These are phyloP conservation scores for Ulota crispa DNA, from an alignment of 225 moss, liverwort and hornwort species.

Conservation along the genomic window DNA sequence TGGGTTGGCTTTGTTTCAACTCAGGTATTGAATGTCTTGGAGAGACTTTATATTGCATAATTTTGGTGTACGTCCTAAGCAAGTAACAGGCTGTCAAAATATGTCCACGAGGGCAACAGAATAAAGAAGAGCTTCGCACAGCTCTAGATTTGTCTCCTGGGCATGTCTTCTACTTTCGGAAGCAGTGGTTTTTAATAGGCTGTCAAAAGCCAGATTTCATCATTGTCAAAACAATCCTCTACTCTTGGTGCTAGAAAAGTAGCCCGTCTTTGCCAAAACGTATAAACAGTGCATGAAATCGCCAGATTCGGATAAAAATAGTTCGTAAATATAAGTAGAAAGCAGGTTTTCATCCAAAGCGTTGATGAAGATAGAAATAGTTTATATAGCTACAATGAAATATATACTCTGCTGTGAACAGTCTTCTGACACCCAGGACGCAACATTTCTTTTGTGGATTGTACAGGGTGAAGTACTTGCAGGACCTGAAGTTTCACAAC, in stretches of 20 bases:
- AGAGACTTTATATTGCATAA: neutral
- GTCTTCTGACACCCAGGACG: constrained; percentile 23
- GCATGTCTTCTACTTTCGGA: neutral
- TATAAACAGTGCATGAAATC: neutral
- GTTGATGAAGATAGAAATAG: neutral
- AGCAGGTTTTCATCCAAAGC: neutral
- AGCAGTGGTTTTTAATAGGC: neutral
- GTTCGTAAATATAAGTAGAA: neutral
- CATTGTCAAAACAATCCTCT: neutral
- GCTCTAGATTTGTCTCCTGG: neutral
- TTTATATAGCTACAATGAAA: neutral
- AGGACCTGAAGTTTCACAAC: constrained; percentile 56
- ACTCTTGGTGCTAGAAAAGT: neutral
- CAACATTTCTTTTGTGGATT: neutral
- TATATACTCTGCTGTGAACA: neutral
- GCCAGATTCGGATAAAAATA: neutral
- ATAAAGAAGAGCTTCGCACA: neutral
- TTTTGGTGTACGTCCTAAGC: constrained; percentile 6
- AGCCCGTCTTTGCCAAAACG: neutral
- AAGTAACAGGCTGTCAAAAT: neutral
- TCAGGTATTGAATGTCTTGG: neutral
- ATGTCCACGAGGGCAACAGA: neutral
- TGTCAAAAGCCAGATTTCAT: neutral
- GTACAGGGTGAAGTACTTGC: constrained; percentile 79
- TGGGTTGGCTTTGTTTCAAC: neutral